These are phyloP conservation scores for Fusarium irregulare DNA, from an alignment of 2,329 filamentous ascomycete species.

Conservation along the genomic window DNA sequence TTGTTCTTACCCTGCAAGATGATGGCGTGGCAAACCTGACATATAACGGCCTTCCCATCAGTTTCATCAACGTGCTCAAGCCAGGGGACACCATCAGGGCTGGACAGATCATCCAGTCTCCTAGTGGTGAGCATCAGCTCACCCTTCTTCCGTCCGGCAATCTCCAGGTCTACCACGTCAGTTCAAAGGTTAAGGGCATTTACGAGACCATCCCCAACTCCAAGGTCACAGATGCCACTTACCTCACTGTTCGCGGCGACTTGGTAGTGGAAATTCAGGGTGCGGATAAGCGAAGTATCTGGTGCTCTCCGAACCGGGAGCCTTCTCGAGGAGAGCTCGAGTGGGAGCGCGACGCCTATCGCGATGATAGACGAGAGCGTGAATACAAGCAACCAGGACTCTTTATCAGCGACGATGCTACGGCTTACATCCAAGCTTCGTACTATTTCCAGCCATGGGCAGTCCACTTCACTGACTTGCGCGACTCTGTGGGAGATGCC, in stretches of 20 bases:
- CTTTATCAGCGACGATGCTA: not conserved
- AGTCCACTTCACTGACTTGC: not conserved
- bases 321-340: not conserved
- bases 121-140: not conserved
- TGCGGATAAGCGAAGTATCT: not conserved
- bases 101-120: not conserved
- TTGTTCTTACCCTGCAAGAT: not conserved
- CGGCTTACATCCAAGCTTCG: not conserved
- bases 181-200: not conserved
- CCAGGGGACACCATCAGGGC: not conserved
- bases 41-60: not conserved
- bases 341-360: not conserved
- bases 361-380: not conserved
- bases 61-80: not conserved
- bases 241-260: accelerated
- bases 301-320: not conserved
- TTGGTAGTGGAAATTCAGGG: accelerated
- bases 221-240: not conserved
- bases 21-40: not conserved
- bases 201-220: not conserved
- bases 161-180: not conserved
- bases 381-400: not conserved
- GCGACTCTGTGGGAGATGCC: not conserved
- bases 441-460: not conserved
- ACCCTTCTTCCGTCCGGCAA: not conserved